A percentile compares a stretch with the other conserved stretches of the same genome.
Conservation (phyloP, 352 stramenopile genomes). For the Phytopythium mirpurense region DNA sequence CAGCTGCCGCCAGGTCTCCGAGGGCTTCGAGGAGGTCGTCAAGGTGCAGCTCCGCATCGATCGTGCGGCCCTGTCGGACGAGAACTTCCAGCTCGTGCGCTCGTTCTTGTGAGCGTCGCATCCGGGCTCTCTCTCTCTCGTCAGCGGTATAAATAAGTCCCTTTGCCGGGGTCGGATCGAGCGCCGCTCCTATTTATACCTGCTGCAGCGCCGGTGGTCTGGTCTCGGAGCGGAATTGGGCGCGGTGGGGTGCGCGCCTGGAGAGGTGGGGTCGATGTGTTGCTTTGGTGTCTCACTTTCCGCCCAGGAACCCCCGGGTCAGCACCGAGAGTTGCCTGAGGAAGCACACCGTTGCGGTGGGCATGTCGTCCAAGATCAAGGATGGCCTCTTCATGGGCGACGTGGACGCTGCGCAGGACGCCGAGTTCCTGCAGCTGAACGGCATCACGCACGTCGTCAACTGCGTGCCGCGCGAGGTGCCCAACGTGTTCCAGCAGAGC, state of each 20-base stretch:
- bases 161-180: not conserved
- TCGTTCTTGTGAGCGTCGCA: conserved; percentile 32
- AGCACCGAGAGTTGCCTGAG: too few species aligned
- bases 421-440: conserved; percentile 92
- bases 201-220: not conserved
- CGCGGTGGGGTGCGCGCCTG: not conserved
- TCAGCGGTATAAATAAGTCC: conserved; percentile 9
- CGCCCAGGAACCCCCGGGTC: not conserved
- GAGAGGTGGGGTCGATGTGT: not conserved
- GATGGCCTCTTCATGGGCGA: conserved; percentile 94
- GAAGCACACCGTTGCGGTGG: too few species aligned
- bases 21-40: conserved; percentile 72
- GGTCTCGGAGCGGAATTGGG: not conserved
- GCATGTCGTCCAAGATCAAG: conserved; percentile 93
- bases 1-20: conserved; percentile 30
- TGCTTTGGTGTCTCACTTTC: not conserved
- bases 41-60: conserved; percentile 63
- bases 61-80: conserved; percentile 21
- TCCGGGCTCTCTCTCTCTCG: not conserved
- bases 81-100: conserved; percentile 32
- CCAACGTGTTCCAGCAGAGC: conserved; percentile 89
- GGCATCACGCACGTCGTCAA: conserved; percentile 92
- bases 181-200: conserved; percentile 2
- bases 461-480: conserved; percentile 85
- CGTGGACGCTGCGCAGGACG: conserved; percentile 88